Conservation (phyloP, 2,329 filamentous ascomycete species). For the Aspergillus quadrilineatus region DNA sequence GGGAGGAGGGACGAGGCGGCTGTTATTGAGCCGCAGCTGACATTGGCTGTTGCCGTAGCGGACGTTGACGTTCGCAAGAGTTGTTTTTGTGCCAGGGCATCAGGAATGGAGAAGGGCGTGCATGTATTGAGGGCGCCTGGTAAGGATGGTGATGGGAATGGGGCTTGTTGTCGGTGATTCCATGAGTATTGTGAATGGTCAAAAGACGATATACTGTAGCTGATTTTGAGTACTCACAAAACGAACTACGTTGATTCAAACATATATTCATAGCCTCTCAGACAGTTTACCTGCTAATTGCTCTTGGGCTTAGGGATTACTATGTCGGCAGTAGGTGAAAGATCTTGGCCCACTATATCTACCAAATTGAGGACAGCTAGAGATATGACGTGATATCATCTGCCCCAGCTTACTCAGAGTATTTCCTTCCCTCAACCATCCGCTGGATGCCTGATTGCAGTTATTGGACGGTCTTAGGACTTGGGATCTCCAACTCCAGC, state of each 20-base stretch:
- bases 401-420: no score
- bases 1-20: constrained; percentile 50
- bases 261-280: no score
- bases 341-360: no score
- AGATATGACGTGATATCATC: no score
- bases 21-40: constrained; percentile 52
- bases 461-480: background rate
- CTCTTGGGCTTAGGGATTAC: no score
- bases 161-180: background rate
- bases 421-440: no score
- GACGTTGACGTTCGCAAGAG: constrained; percentile 60
- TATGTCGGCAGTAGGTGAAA: no score
- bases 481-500: background rate
- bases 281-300: no score
- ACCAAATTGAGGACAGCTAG: no score
- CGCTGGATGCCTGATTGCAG: background rate
- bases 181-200: background rate
- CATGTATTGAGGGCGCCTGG: background rate
- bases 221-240: no score
- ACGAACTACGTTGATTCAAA: no score
- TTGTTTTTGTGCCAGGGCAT: constrained; percentile 35
- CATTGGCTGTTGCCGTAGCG: constrained; percentile 54
- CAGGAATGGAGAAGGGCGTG: background rate
- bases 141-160: background rate
- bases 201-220: no score